Base-by-base conservation (phyloP, 169 alveolate species). In the Babesia caballi region DNA sequence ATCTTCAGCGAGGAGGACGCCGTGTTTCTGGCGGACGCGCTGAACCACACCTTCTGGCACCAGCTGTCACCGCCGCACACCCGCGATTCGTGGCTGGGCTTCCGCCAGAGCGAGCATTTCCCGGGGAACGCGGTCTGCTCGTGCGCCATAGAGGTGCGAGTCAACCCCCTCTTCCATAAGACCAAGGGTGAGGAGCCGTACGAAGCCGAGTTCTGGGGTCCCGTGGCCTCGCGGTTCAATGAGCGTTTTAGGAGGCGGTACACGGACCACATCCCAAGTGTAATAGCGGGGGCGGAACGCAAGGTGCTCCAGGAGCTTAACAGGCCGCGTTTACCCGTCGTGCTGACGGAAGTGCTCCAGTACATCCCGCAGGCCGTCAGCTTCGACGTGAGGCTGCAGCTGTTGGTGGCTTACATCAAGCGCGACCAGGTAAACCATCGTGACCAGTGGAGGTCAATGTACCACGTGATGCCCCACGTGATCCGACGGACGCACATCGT, bases 401-500 rank as follows among this genome's bases (percentile, higher is more conserved):
- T 68, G 33, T 78, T 78, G 25, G 36, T 63, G 66, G 42, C 51
- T 23, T 59, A 44, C 56, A 52, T 78, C 14, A 23, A 21, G 52
- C 19, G 36, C 30, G 86, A 78, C 57, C n/a, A n/a, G n/a, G n/a
- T n/a, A n/a, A n/a, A n/a, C n/a, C n/a, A n/a, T n/a, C n/a, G n/a
- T n/a, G n/a, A n/a, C n/a, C n/a, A n/a, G n/a, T n/a, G n/a, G n/a
- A 78, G 58, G 52, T 28, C 69, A n/a, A 15, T 30, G 30, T 54
- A 57, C 69, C 47, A 83, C 35, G 52, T 58, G 28, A 72, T 83
- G 46, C 83, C 68, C 33, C 54, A 75, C 46, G 61, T 84, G 15
- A 85, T 91, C 32, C 52, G 95, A 41, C 60, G 95, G 58, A 47
- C 88, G 32, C 84, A 85, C 58, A 84, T 88, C 25, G 82, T 90